Evolutionary conservation across 345 rosid genomes (phyloP), one percentile per base, ranked within the genome.

Genomic region (Rubroshorea leprosula): DNA sequence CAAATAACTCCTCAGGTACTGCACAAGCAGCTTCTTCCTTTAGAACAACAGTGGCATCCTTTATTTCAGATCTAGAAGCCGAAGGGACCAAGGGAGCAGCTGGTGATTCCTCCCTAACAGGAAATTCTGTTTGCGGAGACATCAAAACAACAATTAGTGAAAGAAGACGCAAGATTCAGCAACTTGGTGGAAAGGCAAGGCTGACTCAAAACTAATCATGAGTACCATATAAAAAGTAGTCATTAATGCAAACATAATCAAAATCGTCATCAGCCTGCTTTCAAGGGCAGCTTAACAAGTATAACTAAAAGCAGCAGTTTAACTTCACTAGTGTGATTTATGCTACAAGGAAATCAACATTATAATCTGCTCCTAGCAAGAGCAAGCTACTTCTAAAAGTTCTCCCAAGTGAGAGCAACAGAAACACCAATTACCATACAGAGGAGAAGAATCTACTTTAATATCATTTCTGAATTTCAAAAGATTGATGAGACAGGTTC

Each of bases 1-100:
- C 86, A 58, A 79, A 78, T 56, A 93, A 74, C 75, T 92, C 88
- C 75, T 92, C 88, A 0, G 82, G 76, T 31, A 61, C 51, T 6
- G 44, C 14, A 23, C n/a, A 15, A 16, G 53, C 49, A 45, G 64
- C 26, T 58, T 43, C 68, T 23, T 78, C 69, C 60, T 63, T 55
- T 49, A 46, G 22, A 25, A 51, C 24, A 50, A 54, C 51, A 5
- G 39, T 35, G 4, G 24, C 63, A 50, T 64, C 67, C 46, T 72
- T 60, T 21, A 44, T 58, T 5, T 64, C 44, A 0, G 72, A 20
- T 48, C 66, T 63, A 15, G 73, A 41, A 22, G 65, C 61, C 22
- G 54, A 54, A 18, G 66, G 27, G 49, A 12, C 68, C 25, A 26
- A 21, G 2, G 35, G 35, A 29, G 73, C 54, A 68, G 57, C 8